Evolutionary conservation across 495 filamentous ascomycete species (phyloP).

Genomic region (Xanthoparmelia taractica): DNA sequence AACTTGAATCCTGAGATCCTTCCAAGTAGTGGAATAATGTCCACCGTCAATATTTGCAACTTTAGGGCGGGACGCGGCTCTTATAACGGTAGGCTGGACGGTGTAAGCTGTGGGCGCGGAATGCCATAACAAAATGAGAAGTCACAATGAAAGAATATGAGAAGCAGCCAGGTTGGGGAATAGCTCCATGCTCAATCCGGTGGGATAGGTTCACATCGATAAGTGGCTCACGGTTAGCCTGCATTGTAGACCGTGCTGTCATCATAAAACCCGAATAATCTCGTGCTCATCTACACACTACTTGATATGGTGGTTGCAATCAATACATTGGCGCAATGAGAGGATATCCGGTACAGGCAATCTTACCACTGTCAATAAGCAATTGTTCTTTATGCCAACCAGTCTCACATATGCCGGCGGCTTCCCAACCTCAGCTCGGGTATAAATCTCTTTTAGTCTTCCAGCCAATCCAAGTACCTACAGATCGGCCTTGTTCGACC

Average conservation of each 20-base stretch:
- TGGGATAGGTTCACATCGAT: neutral
- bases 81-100: neutral
- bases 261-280: neutral
- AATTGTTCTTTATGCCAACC: neutral
- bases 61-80: neutral
- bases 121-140: neutral
- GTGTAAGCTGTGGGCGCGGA: neutral
- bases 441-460: neutral
- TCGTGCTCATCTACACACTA: neutral
- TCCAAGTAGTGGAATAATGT: too few relatives aligned
- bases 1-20: neutral
- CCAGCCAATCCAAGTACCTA: neutral
- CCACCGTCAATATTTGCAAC: too few relatives aligned
- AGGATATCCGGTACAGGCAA: neutral
- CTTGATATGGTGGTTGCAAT: rapidly evolving
- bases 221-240: neutral
- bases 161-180: too few relatives aligned
- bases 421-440: neutral
- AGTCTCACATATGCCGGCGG: neutral
- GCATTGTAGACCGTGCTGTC: neutral
- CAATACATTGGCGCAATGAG: neutral
- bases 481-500: neutral
- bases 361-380: neutral
- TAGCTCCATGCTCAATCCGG: too few relatives aligned
- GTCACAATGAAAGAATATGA: neutral